phyloP scores from a whole-genome alignment of 2,329 filamentous ascomycete species.

The Fusarium anthophilum region DNA sequence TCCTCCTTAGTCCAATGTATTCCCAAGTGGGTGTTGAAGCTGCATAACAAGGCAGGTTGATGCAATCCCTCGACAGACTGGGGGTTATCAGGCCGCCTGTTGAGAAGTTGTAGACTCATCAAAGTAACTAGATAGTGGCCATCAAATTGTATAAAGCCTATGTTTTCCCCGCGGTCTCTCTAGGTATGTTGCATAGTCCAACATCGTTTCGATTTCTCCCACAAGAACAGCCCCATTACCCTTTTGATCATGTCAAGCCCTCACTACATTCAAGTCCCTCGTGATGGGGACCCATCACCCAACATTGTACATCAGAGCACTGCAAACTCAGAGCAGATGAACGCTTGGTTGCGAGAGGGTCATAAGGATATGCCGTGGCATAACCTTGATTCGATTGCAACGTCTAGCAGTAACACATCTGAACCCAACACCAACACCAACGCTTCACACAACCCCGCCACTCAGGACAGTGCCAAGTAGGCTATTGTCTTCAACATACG shows the following conservation, averaged over 20 bases:
- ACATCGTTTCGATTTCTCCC: no score
- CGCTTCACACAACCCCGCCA: background rate
- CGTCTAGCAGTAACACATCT: background rate
- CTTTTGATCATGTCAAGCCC: background rate
- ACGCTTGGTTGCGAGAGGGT: slow-evolving; percentile 9
- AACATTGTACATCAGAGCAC: background rate
- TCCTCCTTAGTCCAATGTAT: no score
- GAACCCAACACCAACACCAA: background rate
- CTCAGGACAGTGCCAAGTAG: slow-evolving; percentile 3
- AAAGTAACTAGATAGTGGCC: no score
- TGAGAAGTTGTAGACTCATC: no score
- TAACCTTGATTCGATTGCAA: background rate
- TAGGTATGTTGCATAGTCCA: no score
- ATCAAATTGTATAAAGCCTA: no score
- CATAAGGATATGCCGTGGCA: slow-evolving; percentile 11
- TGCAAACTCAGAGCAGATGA: background rate
- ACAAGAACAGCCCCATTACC: no score
- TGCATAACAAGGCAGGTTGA: no score
- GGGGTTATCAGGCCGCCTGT: no score
- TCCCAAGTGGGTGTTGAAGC: no score
- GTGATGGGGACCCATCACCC: accelerated
- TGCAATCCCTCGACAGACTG: no score
- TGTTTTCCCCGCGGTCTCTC: no score
- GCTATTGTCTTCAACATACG: accelerated
- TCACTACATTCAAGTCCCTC: accelerated